Conservation (phyloP, 1,139 yeast species). For the Pichia norvegensis region DNA sequence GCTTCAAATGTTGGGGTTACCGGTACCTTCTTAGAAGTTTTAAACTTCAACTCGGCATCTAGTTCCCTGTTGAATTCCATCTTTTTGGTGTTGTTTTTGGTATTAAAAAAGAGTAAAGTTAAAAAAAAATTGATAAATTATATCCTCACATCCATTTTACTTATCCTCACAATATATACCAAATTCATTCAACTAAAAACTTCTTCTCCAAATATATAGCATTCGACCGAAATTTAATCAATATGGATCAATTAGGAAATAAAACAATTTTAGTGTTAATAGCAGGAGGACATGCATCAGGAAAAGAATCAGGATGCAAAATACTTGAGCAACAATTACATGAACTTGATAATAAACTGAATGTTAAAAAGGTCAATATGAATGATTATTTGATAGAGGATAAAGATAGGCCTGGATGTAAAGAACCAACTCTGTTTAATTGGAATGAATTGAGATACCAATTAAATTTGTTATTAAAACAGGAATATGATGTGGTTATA, state of each 20-base stretch:
- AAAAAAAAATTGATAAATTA: background rate
- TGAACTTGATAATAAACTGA: conserved; percentile 14
- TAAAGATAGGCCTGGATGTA: conserved; percentile 4
- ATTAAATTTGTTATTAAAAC: conserved; percentile 1
- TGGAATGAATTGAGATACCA: conserved; percentile 29
- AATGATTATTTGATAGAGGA: conserved; percentile 20
- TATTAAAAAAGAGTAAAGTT: background rate
- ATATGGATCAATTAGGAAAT: too few relatives aligned
- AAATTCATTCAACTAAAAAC: too few relatives aligned
- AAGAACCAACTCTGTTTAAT: conserved; percentile 32
- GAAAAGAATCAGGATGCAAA: conserved; percentile 22
- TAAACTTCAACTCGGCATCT: conserved; percentile 53
- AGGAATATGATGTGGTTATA: conserved; percentile 37
- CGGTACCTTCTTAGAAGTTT: conserved; percentile 54
- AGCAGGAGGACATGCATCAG: conserved; percentile 29
- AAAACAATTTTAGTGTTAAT: conserved; percentile 20
- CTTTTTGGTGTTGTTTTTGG: background rate
- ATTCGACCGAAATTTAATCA: too few relatives aligned
- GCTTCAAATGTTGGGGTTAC: conserved; percentile 66
- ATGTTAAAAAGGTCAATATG: conserved; percentile 34
- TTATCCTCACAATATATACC: too few relatives aligned
- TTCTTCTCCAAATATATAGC: too few relatives aligned
- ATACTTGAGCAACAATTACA: conserved; percentile 14
- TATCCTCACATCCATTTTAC: too few relatives aligned
- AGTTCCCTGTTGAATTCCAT: conserved; percentile 52